phyloP scores from a whole-genome alignment of 163 green algal species.

The Scenedesmus sp. region DNA sequence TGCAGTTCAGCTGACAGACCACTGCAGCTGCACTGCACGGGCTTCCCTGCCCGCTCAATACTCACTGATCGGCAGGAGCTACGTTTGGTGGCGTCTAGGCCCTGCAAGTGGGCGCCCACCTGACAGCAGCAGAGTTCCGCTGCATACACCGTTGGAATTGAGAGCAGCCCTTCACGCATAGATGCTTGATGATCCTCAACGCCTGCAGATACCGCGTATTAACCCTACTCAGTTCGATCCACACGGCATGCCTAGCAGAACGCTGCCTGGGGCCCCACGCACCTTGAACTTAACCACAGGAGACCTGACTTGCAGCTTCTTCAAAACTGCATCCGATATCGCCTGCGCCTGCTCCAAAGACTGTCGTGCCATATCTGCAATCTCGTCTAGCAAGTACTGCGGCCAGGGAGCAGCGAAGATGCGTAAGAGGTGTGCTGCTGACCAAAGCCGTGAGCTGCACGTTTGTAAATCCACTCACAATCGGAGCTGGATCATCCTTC shows the following conservation, averaged over 20 bases:
- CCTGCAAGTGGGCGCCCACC: conserved; percentile 53
- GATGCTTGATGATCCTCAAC: conserved; percentile 87
- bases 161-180: conserved; percentile 73
- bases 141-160: conserved; percentile 85
- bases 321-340: conserved; percentile 79
- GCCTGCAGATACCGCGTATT: conserved; percentile 71
- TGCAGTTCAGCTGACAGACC: neutral
- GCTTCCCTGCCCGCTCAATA: neutral
- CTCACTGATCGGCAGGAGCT: neutral
- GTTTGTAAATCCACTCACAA: neutral
- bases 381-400: conserved; percentile 94
- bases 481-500: conserved; percentile 81
- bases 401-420: neutral
- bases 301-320: conserved; percentile 78
- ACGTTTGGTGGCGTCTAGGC: neutral
- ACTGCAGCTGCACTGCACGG: neutral
- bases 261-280: neutral
- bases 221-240: neutral
- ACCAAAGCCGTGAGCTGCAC: neutral
- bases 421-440: neutral
- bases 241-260: neutral
- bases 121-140: conserved; percentile 69
- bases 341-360: conserved; percentile 69
- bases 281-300: conserved; percentile 94
- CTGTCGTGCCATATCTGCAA: conserved; percentile 71